Percentiles rank a stretch among this genome's conserved stretches.
Conservation (phyloP, 129 eudicot species). For the Escallonia rubra region DNA sequence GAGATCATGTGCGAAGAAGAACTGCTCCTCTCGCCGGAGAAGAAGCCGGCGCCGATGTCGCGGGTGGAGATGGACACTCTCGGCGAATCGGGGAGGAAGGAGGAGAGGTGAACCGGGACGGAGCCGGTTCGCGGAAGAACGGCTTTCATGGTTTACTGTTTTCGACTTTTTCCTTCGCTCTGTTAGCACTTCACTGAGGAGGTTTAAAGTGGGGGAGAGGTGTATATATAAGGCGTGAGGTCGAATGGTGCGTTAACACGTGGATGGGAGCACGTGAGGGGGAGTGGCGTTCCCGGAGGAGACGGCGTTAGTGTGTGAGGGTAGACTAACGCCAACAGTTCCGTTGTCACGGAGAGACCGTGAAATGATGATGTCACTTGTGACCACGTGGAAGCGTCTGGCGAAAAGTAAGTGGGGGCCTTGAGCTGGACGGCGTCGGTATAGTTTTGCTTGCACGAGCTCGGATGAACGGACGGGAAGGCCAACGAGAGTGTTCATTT, state of each 20-base stretch:
- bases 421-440: no score
- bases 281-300: slow-evolving; percentile 11
- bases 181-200: not conserved
- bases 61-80: slow-evolving; percentile 18
- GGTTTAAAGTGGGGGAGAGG: not conserved
- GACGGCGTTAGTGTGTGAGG: slow-evolving; percentile 7
- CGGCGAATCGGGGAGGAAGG: slow-evolving; percentile 23
- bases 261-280: slow-evolving; percentile 1
- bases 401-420: no score
- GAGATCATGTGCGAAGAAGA: slow-evolving; percentile 19
- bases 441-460: no score
- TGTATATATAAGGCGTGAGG: not conserved
- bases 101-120: slow-evolving; percentile 21
- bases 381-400: not conserved
- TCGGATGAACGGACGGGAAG: no score
- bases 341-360: slow-evolving; percentile 6
- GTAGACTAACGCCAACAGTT: not conserved
- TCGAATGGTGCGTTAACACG: not conserved
- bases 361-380: not conserved
- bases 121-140: slow-evolving; percentile 54
- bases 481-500: no score
- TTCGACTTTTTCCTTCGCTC: not conserved
- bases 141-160: slow-evolving; percentile 24
- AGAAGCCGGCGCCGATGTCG: slow-evolving; percentile 15
- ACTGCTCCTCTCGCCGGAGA: slow-evolving; percentile 15